phyloP scores from a whole-genome alignment of 2,329 filamentous ascomycete species.

The Venturia aucupariae region DNA sequence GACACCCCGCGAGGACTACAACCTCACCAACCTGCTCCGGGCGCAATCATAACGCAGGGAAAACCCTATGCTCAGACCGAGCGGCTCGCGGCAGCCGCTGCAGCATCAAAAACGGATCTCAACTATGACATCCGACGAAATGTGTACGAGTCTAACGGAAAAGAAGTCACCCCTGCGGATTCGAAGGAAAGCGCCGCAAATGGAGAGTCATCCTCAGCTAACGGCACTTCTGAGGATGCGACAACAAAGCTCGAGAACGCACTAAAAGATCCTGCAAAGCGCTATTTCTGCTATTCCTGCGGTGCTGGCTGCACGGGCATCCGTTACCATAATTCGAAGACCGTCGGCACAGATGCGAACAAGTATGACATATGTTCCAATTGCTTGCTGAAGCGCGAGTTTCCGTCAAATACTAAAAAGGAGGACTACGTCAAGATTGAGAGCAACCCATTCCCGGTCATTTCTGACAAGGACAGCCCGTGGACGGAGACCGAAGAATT shows the following conservation, averaged over 20 bases:
- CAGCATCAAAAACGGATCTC: slow-evolving; percentile 65
- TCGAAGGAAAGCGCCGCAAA: slow-evolving; percentile 44
- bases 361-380: slow-evolving; percentile 87
- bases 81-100: slow-evolving; percentile 53
- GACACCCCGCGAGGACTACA: slow-evolving; percentile 93
- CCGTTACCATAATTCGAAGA: slow-evolving; percentile 61
- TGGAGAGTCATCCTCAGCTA: slow-evolving; percentile 56
- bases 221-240: slow-evolving; percentile 54
- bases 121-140: slow-evolving; percentile 92
- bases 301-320: slow-evolving; percentile 77
- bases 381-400: slow-evolving; percentile 77
- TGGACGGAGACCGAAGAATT: slow-evolving; percentile 89
- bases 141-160: slow-evolving; percentile 87
- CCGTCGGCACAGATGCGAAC: slow-evolving; percentile 44
- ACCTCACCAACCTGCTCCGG: slow-evolving; percentile 84
- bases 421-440: slow-evolving; percentile 83
- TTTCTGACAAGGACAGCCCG: slow-evolving; percentile 73
- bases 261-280: slow-evolving; percentile 54
- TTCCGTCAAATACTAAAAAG: slow-evolving; percentile 68
- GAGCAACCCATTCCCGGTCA: slow-evolving; percentile 69
- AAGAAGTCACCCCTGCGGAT: slow-evolving; percentile 66
- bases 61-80: slow-evolving; percentile 62
- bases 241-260: slow-evolving; percentile 54
- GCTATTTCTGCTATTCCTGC: slow-evolving; percentile 79
- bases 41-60: slow-evolving; percentile 52